A percentile compares a stretch with the other conserved stretches of the same genome.
These are phyloP conservation scores for Firmiana major DNA, from an alignment of 345 rosid genomes.

Conservation along the genomic window DNA sequence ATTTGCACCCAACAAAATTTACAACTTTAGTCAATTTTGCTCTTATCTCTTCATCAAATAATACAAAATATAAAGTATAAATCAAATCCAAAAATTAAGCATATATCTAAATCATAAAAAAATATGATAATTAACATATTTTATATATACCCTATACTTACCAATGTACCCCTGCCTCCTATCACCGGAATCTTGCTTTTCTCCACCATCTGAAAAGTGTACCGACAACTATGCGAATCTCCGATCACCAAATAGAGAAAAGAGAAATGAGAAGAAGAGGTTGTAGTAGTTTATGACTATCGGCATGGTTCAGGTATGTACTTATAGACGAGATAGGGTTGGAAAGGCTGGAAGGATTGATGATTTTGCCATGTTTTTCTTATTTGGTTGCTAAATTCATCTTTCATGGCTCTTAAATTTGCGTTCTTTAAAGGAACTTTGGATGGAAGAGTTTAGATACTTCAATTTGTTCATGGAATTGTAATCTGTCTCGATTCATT, in stretches of 20 bases:
- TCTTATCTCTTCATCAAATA: too few species aligned
- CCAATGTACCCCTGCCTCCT: conserved; percentile 39
- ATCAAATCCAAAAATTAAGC: too few species aligned
- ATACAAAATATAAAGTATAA: too few species aligned
- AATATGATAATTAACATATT: too few species aligned
- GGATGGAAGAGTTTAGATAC: not conserved
- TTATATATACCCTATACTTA: too few species aligned
- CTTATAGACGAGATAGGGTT: too few species aligned
- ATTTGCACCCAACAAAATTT: too few species aligned
- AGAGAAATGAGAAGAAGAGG: not conserved
- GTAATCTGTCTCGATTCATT: not conserved
- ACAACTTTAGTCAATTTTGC: too few species aligned
- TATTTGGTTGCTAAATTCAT: not conserved
- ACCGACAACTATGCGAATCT: not conserved
- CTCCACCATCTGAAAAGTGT: conserved; percentile 7
- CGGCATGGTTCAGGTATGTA: not conserved
- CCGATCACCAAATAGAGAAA: not conserved
- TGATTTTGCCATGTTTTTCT: too few species aligned
- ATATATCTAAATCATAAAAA: too few species aligned
- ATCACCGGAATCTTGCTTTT: conserved; percentile 37
- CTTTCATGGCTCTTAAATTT: not conserved
- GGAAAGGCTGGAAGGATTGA: too few species aligned
- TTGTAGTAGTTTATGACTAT: not conserved
- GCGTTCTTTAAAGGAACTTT: not conserved
- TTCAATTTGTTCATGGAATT: not conserved